Evolutionary conservation across 2,329 filamentous ascomycete species (phyloP).

Genomic region (Botryotinia narcissicola): DNA sequence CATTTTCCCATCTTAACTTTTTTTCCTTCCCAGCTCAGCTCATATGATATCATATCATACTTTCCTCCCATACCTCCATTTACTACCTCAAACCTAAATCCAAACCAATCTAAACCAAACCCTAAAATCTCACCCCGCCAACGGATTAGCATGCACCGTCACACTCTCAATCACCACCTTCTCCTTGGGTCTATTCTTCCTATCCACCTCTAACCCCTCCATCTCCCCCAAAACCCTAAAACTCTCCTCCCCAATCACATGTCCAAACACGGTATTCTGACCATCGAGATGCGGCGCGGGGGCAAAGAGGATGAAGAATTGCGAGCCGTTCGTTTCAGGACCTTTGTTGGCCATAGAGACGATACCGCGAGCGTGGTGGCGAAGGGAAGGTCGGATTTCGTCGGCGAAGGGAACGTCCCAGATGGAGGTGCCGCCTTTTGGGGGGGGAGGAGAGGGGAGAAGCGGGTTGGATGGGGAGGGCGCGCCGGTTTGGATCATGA

Average conservation of each 20-base stretch:
- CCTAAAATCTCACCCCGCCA: neutral
- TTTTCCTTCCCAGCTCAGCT: neutral
- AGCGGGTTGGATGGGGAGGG: constrained; percentile 44
- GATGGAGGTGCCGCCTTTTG: constrained; percentile 70
- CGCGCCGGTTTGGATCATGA: constrained; percentile 77
- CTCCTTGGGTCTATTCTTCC: constrained; percentile 72
- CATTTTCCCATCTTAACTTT: neutral
- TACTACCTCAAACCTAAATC: neutral
- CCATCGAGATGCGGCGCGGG: constrained; percentile 79
- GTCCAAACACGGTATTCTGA: constrained; percentile 80
- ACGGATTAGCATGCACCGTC: constrained; percentile 58
- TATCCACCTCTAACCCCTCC: constrained; percentile 71
- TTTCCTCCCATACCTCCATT: too few relatives aligned
- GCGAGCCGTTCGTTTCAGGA: constrained; percentile 69
- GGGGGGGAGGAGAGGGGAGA: constrained; percentile 57
- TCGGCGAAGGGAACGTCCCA: constrained; percentile 74
- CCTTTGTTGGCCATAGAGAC: constrained; percentile 80
- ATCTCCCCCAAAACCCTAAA: constrained; percentile 66
- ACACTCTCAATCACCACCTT: constrained; percentile 64
- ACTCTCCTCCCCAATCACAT: constrained; percentile 64
- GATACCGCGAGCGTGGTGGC: constrained; percentile 66
- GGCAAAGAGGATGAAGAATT: constrained; percentile 80
- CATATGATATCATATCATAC: neutral
- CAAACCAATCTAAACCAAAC: too few relatives aligned
- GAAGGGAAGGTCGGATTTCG: constrained; percentile 70